Base-by-base conservation (phyloP, 73 alveolate genomes). In the Uronychia binucleata region DNA sequence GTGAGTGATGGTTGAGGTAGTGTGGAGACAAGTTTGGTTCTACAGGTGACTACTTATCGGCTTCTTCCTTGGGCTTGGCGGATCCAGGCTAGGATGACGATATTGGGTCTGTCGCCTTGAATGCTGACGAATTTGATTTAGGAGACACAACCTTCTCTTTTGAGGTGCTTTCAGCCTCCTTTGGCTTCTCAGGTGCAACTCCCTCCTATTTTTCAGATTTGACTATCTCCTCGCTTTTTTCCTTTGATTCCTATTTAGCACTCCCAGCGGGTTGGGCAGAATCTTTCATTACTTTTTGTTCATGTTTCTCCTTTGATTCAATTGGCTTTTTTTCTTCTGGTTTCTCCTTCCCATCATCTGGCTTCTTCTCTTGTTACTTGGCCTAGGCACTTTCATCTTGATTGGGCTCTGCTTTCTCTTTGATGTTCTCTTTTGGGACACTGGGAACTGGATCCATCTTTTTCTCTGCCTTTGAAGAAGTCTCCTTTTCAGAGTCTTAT, bases 1-100 rank as follows among this genome's bases (percentile, higher is more conserved):
- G 67, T 46, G 67, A 46, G 67, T 46, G 67, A 46, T 46, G 67
- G 67, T 46, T 46, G 67, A 46, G 67, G 67, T 46, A 46, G 67
- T 46, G 67, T 46, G 67, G 67, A 46, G 67, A 46, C 5, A 11
- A 11, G 19, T 11, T 46, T 46, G 67, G 67, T 11, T 11, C 19
- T 46, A 19, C 5, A 11, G 67, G 19, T 46, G n/a, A 46, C 67
- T 46, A 11, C 67, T 46, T 46, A 11, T 46, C 19, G 67, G 19
- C 67, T 11, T 46, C 67, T 5, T 46, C 67, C 67, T 46, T 46
- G 5, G 67, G 19, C 19, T 46, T 19, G 67, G 5, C 67, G n/a
- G 19, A 5, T 11, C 19, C 67, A 46, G 19, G n/a, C 67, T 46
- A 11, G 19, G 67, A 5, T 46, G 67, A 46, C 19, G 67, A 46